Evolutionary conservation across 768 basidiomycete genomes (phyloP), one percentile per base, ranked within the genome.

Genomic region (Sporobolomyces phaffii): DNA sequence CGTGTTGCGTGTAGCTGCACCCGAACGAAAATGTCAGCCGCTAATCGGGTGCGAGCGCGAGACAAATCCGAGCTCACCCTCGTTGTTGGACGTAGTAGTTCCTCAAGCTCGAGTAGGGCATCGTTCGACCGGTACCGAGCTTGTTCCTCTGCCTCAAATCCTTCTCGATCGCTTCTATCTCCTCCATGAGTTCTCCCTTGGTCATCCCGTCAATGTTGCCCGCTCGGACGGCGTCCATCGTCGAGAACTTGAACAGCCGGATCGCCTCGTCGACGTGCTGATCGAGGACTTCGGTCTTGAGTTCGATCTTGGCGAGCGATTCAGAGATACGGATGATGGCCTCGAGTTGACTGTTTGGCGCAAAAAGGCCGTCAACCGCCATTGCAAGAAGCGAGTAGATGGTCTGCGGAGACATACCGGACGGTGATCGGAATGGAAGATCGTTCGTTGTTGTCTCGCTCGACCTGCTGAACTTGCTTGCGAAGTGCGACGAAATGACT

Each of bases 261-360:
- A 98, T 97, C 9, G 96, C 90, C 78, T 99, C 96, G 78, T 97
- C 93, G 28, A 98, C 94, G 73, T 99, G 93, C 76, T 93, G 87
- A 52, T 87, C 87, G 74, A 87, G 86, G 5, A 98, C 96, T 5
- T 86, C 83, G 0, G 90, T 82, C 0, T 88, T 87, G 20, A 99
- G 82, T 5, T 91, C 91, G 79, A 97, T 84, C 76, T 98, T 99
- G 17, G 94, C 93, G 24, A 97, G 81, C 4, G 94, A 88, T 77
- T 99, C 96, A 2, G 96, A 98, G 76, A 98, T 98, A 40, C 96
- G 92, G 76, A 98, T 92, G 76, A 99, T 93, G 44, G 96, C 96
- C 80, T 99, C 96, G 7, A 99, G 83, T 86, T 99, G 96, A 59
- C 84, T 85, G 73, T 13, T n/a, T 28, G 38, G 22, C 28, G 9